Base-by-base conservation (phyloP, 176 grass and related monocot genomes). In the Oryza glumipatula region DNA sequence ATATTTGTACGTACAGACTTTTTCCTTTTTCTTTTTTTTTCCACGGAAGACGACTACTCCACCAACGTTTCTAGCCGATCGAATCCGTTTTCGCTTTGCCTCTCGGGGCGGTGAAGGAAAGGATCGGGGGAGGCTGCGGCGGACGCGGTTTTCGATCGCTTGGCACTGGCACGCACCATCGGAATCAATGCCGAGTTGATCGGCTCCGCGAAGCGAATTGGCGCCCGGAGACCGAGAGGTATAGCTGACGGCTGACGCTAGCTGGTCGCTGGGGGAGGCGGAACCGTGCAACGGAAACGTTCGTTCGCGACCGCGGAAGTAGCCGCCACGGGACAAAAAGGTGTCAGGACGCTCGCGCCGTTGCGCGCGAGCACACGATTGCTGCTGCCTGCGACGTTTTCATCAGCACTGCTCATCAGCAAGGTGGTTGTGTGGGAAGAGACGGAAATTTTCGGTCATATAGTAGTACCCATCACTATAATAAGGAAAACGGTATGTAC, bases 231-330 rank as follows among this genome's bases (percentile, higher is more conserved):
- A 36, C 35, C 35, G 35, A 36, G 35, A 36, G 35, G 13, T 10
- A 30, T 26, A 11, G 38, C 39, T 26, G 41, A 14, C 41, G 21
- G 70, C 4, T 17, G 32, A 81, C 65, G 48, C 26, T 26, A 26
- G 48, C 21, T 2, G 67, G 6, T 38, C 6, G 38, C 38, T 7
- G 6, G 21, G 11, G 67, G 19, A 7, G 1, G 21, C 67, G 15
- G 28, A 80, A 66, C 64, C 41, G 76, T 17, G 28, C 84, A 86
- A 80, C 73, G 4, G 73, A 77, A 77, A 13, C 28, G 80, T 16
- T 82, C 23, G 65, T 39, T 54, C 43, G 5, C 6, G 11, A 9
- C 71, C 7, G 65, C 48, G 0, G 2, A 58, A 4, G 38, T 16
- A 21, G 67, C 32, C 23, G 60, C 3, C 66, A 67, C 33, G 74